These are phyloP conservation scores for Zoysia japonica DNA, from an alignment of 176 grass and related monocot genomes.

Conservation along the genomic window DNA sequence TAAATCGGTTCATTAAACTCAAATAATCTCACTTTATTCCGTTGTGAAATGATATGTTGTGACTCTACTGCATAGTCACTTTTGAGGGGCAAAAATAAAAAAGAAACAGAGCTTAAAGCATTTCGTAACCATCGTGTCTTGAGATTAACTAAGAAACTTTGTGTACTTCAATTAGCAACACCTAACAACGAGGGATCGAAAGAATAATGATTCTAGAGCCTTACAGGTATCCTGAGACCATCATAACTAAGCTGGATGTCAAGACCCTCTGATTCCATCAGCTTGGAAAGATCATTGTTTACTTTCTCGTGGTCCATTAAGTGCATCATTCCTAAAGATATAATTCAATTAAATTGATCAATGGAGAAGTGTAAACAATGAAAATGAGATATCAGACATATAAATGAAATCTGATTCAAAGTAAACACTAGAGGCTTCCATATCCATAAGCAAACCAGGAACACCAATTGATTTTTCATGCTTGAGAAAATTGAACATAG, in stretches of 20 bases:
- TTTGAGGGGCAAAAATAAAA: conserved; percentile 3
- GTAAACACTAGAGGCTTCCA: conserved; percentile 21
- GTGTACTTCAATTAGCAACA: not conserved
- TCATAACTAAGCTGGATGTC: conserved; percentile 94
- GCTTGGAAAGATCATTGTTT: conserved; percentile 68
- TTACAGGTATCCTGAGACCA: conserved; percentile 78
- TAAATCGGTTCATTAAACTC: not conserved
- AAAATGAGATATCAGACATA: conserved; percentile 19
- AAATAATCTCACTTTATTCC: conserved; percentile 29
- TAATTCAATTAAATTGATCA: conserved; percentile 28
- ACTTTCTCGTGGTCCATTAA: conserved; percentile 94
- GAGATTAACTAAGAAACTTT: conserved; percentile 17
- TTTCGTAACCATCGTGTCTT: conserved; percentile 23
- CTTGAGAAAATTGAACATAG: not conserved
- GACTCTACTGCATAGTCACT: conserved; percentile 39
- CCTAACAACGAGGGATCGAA: not conserved
- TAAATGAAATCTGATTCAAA: conserved; percentile 14
- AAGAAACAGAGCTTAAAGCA: conserved; percentile 8
- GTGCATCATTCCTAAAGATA: conserved; percentile 94
- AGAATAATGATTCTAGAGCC: conserved; percentile 56
- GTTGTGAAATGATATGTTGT: not conserved
- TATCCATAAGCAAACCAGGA: conserved; percentile 9
- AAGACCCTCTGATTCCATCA: conserved; percentile 80
- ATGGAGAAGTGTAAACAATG: conserved; percentile 37
- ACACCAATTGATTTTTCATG: conserved; percentile 1